These are phyloP conservation scores for Populus davidiana DNA, from an alignment of 345 rosid genomes.

Conservation along the genomic window DNA sequence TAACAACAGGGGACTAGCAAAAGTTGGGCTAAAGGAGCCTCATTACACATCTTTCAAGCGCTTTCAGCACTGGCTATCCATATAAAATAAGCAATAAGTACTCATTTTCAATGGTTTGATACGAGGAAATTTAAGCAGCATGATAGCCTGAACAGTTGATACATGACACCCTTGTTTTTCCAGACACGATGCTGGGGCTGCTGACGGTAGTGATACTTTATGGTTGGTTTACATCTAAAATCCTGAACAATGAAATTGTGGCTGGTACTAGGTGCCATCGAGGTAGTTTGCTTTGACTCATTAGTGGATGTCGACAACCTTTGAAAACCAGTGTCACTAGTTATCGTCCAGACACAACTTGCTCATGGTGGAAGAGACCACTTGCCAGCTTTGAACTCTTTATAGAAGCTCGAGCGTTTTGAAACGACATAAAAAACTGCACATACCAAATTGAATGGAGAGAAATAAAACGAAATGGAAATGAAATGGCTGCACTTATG, in stretches of 20 bases:
- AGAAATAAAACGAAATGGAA: background rate
- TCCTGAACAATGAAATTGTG: background rate
- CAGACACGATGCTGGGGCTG: no score
- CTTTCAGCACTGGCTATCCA: no score
- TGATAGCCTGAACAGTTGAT: no score
- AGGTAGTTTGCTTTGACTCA: background rate
- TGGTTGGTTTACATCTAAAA: background rate
- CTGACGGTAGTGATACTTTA: no score
- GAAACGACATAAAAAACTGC: slow-evolving; percentile 77
- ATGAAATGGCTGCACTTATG: background rate
- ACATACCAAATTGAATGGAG: background rate
- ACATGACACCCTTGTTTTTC: no score
- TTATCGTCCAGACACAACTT: background rate
- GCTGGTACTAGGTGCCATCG: no score
- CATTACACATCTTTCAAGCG: no score
- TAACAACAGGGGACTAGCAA: no score
- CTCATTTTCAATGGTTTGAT: no score
- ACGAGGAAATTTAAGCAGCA: no score
- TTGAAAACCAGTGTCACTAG: background rate
- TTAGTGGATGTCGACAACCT: background rate
- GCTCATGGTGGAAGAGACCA: slow-evolving; percentile 42
- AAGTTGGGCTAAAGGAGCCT: no score
- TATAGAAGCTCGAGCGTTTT: slow-evolving; percentile 57
- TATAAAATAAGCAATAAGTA: no score
- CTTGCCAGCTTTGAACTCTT: slow-evolving; percentile 59